These are phyloP conservation scores for Vitis hybrid DNA, from an alignment of 177 flowering plant genomes.

Conservation along the genomic window DNA sequence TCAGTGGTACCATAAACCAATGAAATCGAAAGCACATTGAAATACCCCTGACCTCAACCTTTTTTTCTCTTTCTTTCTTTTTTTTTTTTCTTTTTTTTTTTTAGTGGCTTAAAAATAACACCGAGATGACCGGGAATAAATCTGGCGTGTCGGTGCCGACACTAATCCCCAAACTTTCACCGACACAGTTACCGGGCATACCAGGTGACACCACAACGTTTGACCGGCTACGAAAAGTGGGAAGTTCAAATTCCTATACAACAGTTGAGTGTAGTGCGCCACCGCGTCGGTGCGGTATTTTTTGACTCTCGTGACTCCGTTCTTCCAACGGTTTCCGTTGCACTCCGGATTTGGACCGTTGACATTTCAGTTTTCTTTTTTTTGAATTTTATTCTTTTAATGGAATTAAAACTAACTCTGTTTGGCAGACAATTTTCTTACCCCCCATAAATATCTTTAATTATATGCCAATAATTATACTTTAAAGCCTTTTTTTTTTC, in stretches of 20 bases:
- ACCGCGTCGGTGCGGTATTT: slow-evolving; percentile 33
- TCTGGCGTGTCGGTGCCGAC: slow-evolving; percentile 50
- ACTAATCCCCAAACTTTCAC: background rate
- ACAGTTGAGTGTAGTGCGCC: background rate
- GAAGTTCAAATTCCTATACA: slow-evolving; percentile 1
- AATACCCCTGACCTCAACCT: background rate
- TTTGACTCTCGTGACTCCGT: slow-evolving; percentile 20
- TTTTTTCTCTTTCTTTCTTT: background rate
- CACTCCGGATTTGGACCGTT: slow-evolving; percentile 7
- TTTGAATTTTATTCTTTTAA: too few species aligned
- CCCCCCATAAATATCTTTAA: too few species aligned
- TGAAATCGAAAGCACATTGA: background rate
- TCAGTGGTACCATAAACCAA: background rate
- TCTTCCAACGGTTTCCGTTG: slow-evolving; percentile 18
- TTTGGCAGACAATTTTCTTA: too few species aligned
- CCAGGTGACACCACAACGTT: slow-evolving; percentile 8
- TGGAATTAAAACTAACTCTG: too few species aligned
- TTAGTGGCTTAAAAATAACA: background rate
- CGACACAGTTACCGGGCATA: slow-evolving; percentile 30
- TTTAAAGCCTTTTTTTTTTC: too few species aligned
- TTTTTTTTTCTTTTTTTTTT: too few species aligned
- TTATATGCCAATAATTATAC: too few species aligned
- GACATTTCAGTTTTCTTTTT: background rate
- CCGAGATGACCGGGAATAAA: slow-evolving; percentile 21
- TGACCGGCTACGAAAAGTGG: slow-evolving; percentile 9